Conservation (phyloP, 108 stramenopile genomes). For the Cyclotella atomus region DNA sequence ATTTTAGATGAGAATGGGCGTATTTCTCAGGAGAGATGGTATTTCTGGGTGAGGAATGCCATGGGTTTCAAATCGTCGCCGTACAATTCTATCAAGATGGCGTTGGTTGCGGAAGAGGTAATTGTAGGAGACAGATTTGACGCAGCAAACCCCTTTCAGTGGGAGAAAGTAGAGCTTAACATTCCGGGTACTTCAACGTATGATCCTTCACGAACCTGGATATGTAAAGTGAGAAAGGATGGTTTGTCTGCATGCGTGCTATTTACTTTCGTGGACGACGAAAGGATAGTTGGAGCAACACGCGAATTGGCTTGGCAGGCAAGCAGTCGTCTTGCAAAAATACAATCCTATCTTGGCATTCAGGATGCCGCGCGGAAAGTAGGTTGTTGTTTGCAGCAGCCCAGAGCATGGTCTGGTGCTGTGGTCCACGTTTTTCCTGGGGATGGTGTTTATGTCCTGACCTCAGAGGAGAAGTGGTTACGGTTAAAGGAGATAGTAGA, state of each 20-base stretch:
- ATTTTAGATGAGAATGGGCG: neutral
- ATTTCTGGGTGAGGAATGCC: conserved; percentile 22
- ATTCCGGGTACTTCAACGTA: conserved; percentile 13
- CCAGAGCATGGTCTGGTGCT: conserved; percentile 38
- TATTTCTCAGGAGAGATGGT: conserved; percentile 2
- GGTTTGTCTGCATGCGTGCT: conserved; percentile 31
- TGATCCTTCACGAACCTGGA: neutral
- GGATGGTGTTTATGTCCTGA: conserved; percentile 17
- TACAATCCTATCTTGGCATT: conserved; percentile 23
- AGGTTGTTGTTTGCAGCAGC: neutral
- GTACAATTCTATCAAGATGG: conserved; percentile 27
- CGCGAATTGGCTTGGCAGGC: conserved; percentile 5
- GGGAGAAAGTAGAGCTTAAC: conserved; percentile 28
- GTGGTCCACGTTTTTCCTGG: neutral
- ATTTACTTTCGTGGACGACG: conserved; percentile 44
- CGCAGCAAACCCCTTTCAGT: conserved; percentile 30
- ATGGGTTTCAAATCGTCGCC: conserved; percentile 47
- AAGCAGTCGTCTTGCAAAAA: neutral
- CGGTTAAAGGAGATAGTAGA: neutral
- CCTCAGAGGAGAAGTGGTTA: conserved; percentile 34
- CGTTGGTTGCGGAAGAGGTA: conserved; percentile 27
- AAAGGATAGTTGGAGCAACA: conserved; percentile 11
- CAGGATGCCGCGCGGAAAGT: conserved; percentile 54
- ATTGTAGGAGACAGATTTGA: conserved; percentile 18
- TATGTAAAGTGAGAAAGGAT: neutral